Evolutionary conservation across 148 eudicot species (phyloP).

Genomic region (Camellia granthamiana): DNA sequence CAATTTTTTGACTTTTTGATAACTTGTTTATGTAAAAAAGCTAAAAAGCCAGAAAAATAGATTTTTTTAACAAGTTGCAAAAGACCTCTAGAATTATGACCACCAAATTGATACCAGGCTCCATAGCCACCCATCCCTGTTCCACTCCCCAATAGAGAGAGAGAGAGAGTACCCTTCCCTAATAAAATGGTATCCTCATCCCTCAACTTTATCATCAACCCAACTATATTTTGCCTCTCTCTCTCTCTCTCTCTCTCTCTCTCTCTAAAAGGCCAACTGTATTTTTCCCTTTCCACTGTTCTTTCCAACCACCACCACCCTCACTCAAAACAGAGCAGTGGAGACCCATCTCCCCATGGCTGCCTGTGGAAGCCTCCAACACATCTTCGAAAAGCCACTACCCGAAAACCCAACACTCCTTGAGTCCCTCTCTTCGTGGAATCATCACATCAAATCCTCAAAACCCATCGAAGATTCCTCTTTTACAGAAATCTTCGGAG

Average conservation of each 20-base stretch:
- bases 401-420: conserved; percentile 48
- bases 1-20: no score
- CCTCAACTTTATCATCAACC: conserved; percentile 20
- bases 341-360: conserved; percentile 49
- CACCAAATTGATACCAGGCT: conserved; percentile 16
- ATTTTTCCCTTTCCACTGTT: not conserved
- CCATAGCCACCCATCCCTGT: conserved; percentile 30
- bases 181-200: conserved; percentile 19
- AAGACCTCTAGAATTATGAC: conserved; percentile 7
- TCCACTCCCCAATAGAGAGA: conserved; percentile 18
- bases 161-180: conserved; percentile 3
- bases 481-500: conserved; percentile 66
- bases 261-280: not conserved
- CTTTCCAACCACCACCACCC: not conserved
- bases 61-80: no score
- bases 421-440: conserved; percentile 51
- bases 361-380: conserved; percentile 63
- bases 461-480: conserved; percentile 43
- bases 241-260: conserved; percentile 18
- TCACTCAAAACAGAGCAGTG: not conserved
- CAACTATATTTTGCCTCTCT: conserved; percentile 32
- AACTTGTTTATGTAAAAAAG: no score
- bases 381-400: conserved; percentile 59
- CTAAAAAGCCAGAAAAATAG: no score
- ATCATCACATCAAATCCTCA: conserved; percentile 40